These are phyloP conservation scores for Mallotus repandus DNA, from an alignment of 441 rosid genomes.

Conservation along the genomic window DNA sequence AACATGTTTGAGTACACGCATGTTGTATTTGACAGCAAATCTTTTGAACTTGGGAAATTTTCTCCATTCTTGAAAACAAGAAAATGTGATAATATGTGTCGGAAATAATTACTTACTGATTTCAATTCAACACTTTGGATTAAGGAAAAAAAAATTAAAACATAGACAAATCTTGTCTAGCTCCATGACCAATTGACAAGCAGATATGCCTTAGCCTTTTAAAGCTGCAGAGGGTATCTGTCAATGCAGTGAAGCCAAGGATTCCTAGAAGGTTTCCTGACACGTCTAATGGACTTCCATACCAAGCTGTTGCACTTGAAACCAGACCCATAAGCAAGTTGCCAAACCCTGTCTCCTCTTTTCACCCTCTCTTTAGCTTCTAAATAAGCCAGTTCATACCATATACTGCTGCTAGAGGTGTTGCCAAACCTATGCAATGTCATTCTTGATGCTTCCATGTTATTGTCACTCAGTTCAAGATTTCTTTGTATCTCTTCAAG, in stretches of 20 bases:
- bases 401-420: slow-evolving; percentile 85
- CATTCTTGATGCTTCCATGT: slow-evolving; percentile 89
- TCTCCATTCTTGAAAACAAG: background rate
- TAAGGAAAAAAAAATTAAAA: background rate
- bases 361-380: slow-evolving; percentile 82
- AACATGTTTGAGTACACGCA: background rate
- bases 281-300: slow-evolving; percentile 68
- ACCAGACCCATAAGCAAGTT: slow-evolving; percentile 84
- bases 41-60: background rate
- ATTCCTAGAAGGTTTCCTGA: slow-evolving; percentile 56
- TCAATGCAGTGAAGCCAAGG: slow-evolving; percentile 77
- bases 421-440: slow-evolving; percentile 79
- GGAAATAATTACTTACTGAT: background rate
- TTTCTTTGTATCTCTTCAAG: slow-evolving; percentile 85
- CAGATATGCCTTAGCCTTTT: background rate
- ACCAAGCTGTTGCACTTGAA: slow-evolving; percentile 92
- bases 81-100: background rate
- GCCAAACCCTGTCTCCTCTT: slow-evolving; percentile 84
- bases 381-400: slow-evolving; percentile 86
- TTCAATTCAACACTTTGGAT: background rate
- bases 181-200: background rate
- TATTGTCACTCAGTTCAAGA: slow-evolving; percentile 66
- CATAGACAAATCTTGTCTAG: background rate
- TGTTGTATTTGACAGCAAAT: background rate
- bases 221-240: slow-evolving; percentile 51